Evolutionary conservation across 495 filamentous ascomycete genomes (phyloP), one percentile per base, ranked within the genome.

Genomic region (Penicillium canescens): DNA sequence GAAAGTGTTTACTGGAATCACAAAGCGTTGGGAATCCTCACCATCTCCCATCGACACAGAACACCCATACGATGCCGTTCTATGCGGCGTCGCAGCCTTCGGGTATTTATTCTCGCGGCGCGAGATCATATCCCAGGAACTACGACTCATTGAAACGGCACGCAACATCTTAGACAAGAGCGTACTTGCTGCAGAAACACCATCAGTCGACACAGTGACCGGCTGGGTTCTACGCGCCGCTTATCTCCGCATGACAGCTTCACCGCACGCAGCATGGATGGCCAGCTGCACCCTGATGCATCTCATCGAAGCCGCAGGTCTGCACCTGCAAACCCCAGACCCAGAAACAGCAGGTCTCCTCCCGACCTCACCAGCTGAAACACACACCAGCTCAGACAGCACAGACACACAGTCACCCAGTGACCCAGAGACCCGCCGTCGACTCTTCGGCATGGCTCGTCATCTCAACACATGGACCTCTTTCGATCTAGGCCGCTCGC

Each of bases 201-300:
- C 67, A 0, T 69, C 71, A 2, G 57, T 73, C 7, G 70, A 74
- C 41, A 69, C 59, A 4, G 70, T 83, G 33, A 73, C 72, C 8
- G 79, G 69, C 11, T 82, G 78, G 79, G 72, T 81, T 12, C 70
- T 85, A 8, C 76, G 80, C 37, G 67, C 72, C 7, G 62, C 79
- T 7, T 83, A 83, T 61, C 63, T 83, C 6, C 69, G 82, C 28
- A 73, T 75, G 57, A 82, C 79, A 7, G 71, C 75, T 11, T 68
- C 76, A 21, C 80, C 81, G 9, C 74, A 85, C 50, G 67, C 73
- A 6, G 67, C 77, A 18, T 83, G 80, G 79, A 78, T 83, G 71
- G 78, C 78, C 3, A 81, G 76, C 41, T 80, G 77, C 56, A 78
- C 72, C 7, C 55, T 79, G 23, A 78, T 85, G 69, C 81, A 84